Evolutionary conservation across 345 rosid species (phyloP).

Genomic region (Pistacia integerrima): DNA sequence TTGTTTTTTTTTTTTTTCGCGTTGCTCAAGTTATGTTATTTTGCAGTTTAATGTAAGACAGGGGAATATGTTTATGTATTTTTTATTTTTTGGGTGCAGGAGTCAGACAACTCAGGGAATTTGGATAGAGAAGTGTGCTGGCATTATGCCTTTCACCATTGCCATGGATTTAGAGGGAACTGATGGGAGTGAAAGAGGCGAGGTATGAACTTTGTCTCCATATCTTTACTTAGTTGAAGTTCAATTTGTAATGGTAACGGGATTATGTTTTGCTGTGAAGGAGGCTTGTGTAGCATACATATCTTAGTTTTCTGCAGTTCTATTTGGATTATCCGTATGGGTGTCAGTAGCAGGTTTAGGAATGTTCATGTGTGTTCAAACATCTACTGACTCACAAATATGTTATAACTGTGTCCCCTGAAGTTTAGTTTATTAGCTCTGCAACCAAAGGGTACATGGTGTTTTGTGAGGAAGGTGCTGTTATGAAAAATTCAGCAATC

Average conservation of each 20-base stretch:
- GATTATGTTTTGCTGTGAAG: background rate
- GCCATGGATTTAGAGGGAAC: conserved; percentile 89
- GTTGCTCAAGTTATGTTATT: background rate
- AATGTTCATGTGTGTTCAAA: no score
- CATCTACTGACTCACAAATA: no score
- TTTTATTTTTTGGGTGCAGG: conserved; percentile 33
- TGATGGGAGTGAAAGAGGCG: conserved; percentile 84
- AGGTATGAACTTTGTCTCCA: conserved; percentile 41
- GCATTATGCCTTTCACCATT: conserved; percentile 68
- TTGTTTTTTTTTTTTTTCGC: conserved; percentile 22
- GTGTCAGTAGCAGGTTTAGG: no score
- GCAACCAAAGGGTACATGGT: background rate
- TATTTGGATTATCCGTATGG: background rate
- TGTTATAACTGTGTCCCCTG: background rate
- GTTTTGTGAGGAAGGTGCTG: background rate
- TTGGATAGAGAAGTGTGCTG: conserved; percentile 72
- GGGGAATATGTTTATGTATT: no score
- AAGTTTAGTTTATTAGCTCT: background rate
- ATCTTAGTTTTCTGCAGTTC: background rate
- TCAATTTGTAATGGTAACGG: background rate
- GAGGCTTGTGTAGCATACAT: background rate
- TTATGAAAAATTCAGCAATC: background rate
- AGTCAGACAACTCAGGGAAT: conserved; percentile 80
- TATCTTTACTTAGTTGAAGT: background rate
- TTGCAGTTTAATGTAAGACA: background rate